Percentiles rank a stretch among this genome's conserved stretches.
phyloP scores from a whole-genome alignment of 352 stramenopile genomes.

The Phytophthora fragariaefolia region DNA sequence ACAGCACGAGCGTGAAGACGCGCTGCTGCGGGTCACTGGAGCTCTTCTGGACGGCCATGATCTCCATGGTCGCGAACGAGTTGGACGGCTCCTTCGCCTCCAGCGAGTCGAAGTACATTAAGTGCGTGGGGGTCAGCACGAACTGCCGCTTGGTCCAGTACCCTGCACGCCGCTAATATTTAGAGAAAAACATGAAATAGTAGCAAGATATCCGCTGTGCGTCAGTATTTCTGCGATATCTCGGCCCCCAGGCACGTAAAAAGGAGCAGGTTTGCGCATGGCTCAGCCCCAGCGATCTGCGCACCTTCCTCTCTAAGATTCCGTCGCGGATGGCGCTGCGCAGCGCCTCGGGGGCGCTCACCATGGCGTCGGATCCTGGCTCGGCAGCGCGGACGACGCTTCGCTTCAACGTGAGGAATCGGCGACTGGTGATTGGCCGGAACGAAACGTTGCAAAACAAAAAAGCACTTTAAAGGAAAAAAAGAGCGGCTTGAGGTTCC shows the following conservation, averaged over 20 bases:
- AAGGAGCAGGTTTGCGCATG: neutral
- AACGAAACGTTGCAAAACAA: too few relatives aligned
- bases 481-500: too few relatives aligned
- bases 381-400: constrained; percentile 27
- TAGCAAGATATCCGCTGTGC: neutral
- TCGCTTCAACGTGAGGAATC: constrained; percentile 33
- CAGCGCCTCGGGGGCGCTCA: constrained; percentile 70
- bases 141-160: constrained; percentile 87
- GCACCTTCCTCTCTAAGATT: constrained; percentile 67
- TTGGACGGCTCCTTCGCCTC: constrained; percentile 49
- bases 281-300: neutral
- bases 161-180: constrained; percentile 59
- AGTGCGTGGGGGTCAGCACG: constrained; percentile 67
- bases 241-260: constrained; percentile 4
- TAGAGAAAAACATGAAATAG: constrained; percentile 14
- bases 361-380: constrained; percentile 47
- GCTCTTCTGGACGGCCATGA: constrained; percentile 59
- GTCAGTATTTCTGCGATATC: constrained; percentile 14
- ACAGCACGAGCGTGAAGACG: constrained; percentile 65
- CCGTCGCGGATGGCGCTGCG: constrained; percentile 62
- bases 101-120: constrained; percentile 75
- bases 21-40: constrained; percentile 48
- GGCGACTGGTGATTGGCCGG: neutral
- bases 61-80: constrained; percentile 68
- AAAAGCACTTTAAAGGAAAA: too few relatives aligned